phyloP scores from a whole-genome alignment of 805 yeast species.

The Nakazawaea populi region DNA sequence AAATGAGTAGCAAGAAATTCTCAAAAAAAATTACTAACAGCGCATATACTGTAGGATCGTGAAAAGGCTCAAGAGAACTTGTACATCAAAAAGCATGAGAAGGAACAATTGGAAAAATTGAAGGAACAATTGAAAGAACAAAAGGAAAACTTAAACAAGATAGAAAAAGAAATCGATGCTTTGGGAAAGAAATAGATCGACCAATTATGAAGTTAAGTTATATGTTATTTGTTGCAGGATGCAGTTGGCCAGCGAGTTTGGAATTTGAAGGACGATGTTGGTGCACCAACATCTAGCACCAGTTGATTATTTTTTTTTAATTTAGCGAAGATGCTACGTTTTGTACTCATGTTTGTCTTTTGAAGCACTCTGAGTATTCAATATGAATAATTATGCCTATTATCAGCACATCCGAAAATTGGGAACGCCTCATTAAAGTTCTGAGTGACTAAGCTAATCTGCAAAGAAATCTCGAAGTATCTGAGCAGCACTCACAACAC shows the following conservation, averaged over 20 bases:
- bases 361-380: background rate
- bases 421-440: too few species aligned
- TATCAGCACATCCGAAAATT: too few species aligned
- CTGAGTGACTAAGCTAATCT: too few species aligned
- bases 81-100: conserved; percentile 84
- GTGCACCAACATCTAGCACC: background rate
- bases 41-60: conserved; percentile 52
- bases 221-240: background rate
- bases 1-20: too few species aligned
- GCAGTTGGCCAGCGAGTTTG: too few species aligned
- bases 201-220: background rate
- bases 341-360: too few species aligned
- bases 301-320: background rate
- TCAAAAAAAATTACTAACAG: conserved; percentile 15
- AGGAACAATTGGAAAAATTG: conserved; percentile 74
- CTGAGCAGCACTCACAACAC: too few species aligned
- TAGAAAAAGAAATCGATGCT: conserved; percentile 42
- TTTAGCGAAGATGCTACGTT: background rate
- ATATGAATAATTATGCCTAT: background rate
- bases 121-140: conserved; percentile 74
- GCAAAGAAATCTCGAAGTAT: too few species aligned
- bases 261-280: too few species aligned
- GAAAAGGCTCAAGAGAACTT: conserved; percentile 89
- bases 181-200: conserved; percentile 8
- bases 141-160: conserved; percentile 48